phyloP scores from a whole-genome alignment of 305 asterid species.

The Fraxinus floribunda region DNA sequence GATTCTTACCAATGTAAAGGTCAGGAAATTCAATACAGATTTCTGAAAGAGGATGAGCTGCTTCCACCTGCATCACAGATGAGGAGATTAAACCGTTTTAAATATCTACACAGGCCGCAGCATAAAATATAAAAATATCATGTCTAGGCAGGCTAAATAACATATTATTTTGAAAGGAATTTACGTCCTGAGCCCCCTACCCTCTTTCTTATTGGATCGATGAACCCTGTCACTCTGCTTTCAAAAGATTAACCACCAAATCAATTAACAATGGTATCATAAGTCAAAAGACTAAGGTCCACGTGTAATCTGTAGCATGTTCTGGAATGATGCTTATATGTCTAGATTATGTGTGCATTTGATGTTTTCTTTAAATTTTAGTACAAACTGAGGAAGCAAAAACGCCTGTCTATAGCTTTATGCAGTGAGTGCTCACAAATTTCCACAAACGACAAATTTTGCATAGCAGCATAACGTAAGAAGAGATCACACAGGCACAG shows the following conservation, averaged over 20 bases:
- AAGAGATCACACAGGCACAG: neutral
- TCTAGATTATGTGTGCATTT: neutral
- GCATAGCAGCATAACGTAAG: neutral
- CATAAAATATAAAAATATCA: neutral
- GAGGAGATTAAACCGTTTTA: neutral
- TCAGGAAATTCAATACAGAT: constrained; percentile 63
- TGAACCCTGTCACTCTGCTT: neutral
- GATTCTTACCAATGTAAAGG: constrained; percentile 59
- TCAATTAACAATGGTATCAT: neutral
- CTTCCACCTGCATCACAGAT: constrained; percentile 56
- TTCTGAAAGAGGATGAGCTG: constrained; percentile 69
- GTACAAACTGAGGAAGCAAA: neutral
- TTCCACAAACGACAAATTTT: neutral
- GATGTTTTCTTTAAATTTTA: neutral
- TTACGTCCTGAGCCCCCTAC: neutral
- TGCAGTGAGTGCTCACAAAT: neutral
- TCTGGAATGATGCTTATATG: neutral
- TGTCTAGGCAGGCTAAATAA: neutral
- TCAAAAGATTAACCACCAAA: neutral
- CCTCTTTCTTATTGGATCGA: neutral
- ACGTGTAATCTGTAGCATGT: neutral
- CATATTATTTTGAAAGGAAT: neutral
- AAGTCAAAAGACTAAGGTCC: neutral
- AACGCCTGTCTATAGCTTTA: neutral
- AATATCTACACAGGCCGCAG: neutral